Evolutionary conservation across 2,329 filamentous ascomycete genomes (phyloP), one percentile per base, ranked within the genome.

Genomic region (Daldinia sp.): DNA sequence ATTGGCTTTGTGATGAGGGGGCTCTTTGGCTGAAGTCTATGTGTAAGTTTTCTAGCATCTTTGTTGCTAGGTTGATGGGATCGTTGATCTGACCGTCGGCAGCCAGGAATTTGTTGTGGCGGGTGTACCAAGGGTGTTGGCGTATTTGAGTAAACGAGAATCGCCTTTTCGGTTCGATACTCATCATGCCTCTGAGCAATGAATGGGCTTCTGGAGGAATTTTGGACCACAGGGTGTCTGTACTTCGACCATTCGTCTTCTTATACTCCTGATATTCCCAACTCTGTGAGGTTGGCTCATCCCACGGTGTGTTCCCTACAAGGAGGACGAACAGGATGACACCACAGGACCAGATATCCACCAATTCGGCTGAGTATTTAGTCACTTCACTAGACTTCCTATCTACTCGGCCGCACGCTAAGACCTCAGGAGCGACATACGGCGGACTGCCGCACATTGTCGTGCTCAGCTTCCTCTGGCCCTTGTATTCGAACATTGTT

Each of bases 241-340:
- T 86, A 67, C 92, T 94, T 67, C 89, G 87, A n/a, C 93, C 92
- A 53, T 90, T 89, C 1, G 88, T 92, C 61, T 87, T 86, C 37
- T 91, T 82, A 75, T 96, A 99, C 77, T 97, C 93, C 71, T 91
- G 87, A 70, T 91, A 99, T 78, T 99, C 95, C 82, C 92, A 96
- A 75, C 93, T 97, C 59, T 87, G 84, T 32, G 85, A 80, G 2
- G 93, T 94, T 0, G 95, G 95, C 74, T 95, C 92, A 73, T 98
- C 95, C 95, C 95, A 99, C 0, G 95, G 95, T 1, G 95, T 99
- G 75, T 99, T 99, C 8, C 95, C 95, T 1, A 96, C 93, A 3
- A 99, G 82, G 3, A 99, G 82, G 32, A 98, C 95, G 73, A 99
- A 99, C 3, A 99, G 82, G n/a, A 99, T 96, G 54, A 99, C 93